Conservation (phyloP, 1,284 basidiomycete genomes). For the Trichosporon ovoides region DNA sequence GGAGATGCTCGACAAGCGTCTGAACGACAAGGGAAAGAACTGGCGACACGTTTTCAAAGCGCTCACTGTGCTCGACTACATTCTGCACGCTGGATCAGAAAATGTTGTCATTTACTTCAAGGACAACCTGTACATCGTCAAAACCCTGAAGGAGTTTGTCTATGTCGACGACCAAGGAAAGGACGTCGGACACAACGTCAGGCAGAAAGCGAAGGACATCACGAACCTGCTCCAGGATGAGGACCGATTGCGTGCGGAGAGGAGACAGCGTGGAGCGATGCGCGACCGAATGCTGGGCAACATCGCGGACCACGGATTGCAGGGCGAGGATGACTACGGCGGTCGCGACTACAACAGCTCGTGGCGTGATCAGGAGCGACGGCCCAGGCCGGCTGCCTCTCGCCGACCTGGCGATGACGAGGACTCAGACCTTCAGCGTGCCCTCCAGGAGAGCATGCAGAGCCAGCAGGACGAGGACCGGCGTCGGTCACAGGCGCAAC, state of each 20-base stretch:
- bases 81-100: slow-evolving; percentile 92
- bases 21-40: slow-evolving; percentile 99
- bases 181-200: slow-evolving; percentile 96
- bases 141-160: slow-evolving; percentile 98
- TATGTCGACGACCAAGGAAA: slow-evolving; percentile 92
- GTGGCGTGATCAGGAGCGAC: slow-evolving; percentile 11
- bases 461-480: slow-evolving; percentile 69
- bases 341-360: slow-evolving; percentile 3
- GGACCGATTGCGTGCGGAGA: slow-evolving; percentile 74
- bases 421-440: slow-evolving; percentile 73
- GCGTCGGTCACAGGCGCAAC: slow-evolving; percentile 44
- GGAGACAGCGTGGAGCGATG: slow-evolving; percentile 78
- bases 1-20: slow-evolving; percentile 98
- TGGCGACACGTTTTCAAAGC: slow-evolving; percentile 99
- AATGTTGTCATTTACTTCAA: slow-evolving; percentile 98
- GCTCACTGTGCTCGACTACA: slow-evolving; percentile 92
- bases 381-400: slow-evolving; percentile 4
- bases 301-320: slow-evolving; percentile 45
- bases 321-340: slow-evolving; percentile 51
- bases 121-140: slow-evolving; percentile 97
- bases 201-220: slow-evolving; percentile 99
- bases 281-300: slow-evolving; percentile 84
- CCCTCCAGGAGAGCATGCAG: slow-evolving; percentile 82
- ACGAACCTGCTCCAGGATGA: slow-evolving; percentile 93
- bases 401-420: slow-evolving; percentile 49